Evolutionary conservation across 139 green algal species (phyloP).

Genomic region (Haematococcus lacustris): DNA sequence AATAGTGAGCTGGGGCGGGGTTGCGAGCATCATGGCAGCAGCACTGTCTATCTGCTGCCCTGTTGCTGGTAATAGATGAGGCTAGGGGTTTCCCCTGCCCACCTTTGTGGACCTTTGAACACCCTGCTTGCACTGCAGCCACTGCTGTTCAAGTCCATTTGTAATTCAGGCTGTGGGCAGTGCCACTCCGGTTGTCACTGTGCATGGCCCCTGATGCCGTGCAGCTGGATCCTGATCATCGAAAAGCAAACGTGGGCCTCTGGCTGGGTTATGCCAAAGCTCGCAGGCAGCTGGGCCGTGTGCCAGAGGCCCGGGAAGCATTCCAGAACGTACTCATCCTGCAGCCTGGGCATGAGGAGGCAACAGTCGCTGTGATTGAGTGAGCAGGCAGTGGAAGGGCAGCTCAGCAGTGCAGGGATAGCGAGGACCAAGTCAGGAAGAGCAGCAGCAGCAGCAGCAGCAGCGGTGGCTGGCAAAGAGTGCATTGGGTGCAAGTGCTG

Average conservation of each 20-base stretch:
- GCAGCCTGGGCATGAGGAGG: slow-evolving; percentile 1
- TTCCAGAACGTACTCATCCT: slow-evolving; percentile 17
- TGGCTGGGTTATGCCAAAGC: slow-evolving; percentile 33
- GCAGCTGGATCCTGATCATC: slow-evolving; percentile 27
- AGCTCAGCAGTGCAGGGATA: background rate
- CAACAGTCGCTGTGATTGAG: background rate
- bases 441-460: background rate
- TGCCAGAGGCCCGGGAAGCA: background rate
- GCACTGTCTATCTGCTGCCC: background rate
- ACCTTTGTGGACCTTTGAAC: background rate
- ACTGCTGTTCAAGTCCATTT: background rate
- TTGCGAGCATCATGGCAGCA: background rate
- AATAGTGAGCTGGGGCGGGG: background rate
- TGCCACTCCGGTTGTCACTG: background rate
- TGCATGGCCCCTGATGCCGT: background rate
- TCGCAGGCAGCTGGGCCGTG: slow-evolving; percentile 4
- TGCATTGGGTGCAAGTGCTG: background rate
- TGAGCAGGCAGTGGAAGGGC: background rate
- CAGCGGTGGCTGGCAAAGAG: background rate
- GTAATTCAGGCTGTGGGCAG: background rate
- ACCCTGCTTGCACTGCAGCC: background rate
- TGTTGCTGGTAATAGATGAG: background rate
- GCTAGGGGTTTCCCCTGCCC: background rate
- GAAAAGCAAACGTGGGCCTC: slow-evolving; percentile 25
- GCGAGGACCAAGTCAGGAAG: background rate